Base-by-base conservation (phyloP, 1,284 basidiomycete genomes). In the Fomitopsis pinicola region DNA sequence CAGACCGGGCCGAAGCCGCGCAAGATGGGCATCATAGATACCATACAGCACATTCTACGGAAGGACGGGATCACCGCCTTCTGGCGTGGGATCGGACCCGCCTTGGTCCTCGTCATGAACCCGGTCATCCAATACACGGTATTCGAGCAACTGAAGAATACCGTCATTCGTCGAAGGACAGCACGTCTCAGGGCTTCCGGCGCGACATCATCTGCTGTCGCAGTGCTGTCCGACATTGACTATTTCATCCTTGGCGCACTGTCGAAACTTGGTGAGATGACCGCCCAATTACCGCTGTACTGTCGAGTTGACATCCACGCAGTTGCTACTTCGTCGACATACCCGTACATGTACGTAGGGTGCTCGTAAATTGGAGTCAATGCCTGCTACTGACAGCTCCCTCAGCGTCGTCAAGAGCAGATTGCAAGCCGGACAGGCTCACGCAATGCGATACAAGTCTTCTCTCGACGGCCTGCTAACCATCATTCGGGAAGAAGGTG, bases 41-140 rank as follows among this genome's bases (percentile, higher is more conserved):
- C 92, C 2, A 78, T 93, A 40, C 75, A 82, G 59, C 83, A 83
- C 64, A 94, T 99, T 63, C 68, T 95, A 46, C 81, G 84, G 58
- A 88, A 89, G 65, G 92, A 91, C 70, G 97, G 97, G 12, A 68
- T 87, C 22, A 74, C 81, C 22, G 96, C 90, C 0, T 91, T 99
- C 71, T 98, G 93, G 91, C 84, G 95, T 58, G 97, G 97, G n/a
- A 85, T 99, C 45, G 95, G 95, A 0, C 96, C 97, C 2, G 96
- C 97, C 17, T 80, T 99, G 57, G 84, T 96, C 40, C 82, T 99
- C 50, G 96, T 98, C 68, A 86, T 95, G 69, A 99, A 99, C 75
- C 97, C 97, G 8, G 92, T 99, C 40, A 82, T 99, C 44, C 88
- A 92, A 73, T 95, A 95, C 71, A 95, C 92, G 7, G 84, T 90